Conservation (phyloP, 2,329 filamentous ascomycete species). For the Fusarium albosuccineum region DNA sequence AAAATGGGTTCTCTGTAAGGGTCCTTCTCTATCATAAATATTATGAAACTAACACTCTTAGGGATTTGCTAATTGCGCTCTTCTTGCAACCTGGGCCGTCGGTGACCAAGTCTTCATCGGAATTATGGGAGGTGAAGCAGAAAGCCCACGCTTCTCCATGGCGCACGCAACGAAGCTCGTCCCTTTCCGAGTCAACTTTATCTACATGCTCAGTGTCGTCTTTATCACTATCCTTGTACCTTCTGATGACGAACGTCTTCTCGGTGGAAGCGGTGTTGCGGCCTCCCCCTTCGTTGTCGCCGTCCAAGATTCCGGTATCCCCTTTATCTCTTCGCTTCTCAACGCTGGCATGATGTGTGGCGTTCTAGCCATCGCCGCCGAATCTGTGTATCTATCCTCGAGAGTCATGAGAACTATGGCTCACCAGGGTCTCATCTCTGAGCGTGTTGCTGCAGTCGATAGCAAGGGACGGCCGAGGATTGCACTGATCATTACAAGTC, state of each 20-base stretch:
- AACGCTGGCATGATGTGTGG: conserved; percentile 41
- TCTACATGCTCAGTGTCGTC: conserved; percentile 37
- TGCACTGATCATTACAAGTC: conserved; percentile 21
- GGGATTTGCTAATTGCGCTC: conserved; percentile 38
- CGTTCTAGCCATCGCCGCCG: conserved; percentile 30
- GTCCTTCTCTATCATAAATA: accelerated
- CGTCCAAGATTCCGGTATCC: conserved; percentile 25
- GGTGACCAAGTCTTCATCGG: conserved; percentile 42
- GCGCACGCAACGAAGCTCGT: conserved; percentile 38
- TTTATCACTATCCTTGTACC: conserved; percentile 35
- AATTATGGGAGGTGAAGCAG: conserved; percentile 40
- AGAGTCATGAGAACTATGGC: conserved; percentile 36
- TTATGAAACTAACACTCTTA: not conserved
- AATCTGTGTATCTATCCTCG: conserved; percentile 32
- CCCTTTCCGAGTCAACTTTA: conserved; percentile 34
- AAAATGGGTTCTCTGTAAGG: conserved; percentile 34
- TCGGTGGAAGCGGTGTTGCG: conserved; percentile 28
- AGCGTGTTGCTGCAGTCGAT: conserved; percentile 19
- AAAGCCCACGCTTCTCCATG: conserved; percentile 33
- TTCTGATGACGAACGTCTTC: conserved; percentile 28
- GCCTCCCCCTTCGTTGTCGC: conserved; percentile 39
- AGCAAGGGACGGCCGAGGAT: conserved; percentile 21
- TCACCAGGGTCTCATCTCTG: conserved; percentile 18
- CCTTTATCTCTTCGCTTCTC: conserved; percentile 30
- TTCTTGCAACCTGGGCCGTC: conserved; percentile 39